Evolutionary conservation across 768 basidiomycete genomes (phyloP).

Genomic region (Cystofilobasidium ferigula): DNA sequence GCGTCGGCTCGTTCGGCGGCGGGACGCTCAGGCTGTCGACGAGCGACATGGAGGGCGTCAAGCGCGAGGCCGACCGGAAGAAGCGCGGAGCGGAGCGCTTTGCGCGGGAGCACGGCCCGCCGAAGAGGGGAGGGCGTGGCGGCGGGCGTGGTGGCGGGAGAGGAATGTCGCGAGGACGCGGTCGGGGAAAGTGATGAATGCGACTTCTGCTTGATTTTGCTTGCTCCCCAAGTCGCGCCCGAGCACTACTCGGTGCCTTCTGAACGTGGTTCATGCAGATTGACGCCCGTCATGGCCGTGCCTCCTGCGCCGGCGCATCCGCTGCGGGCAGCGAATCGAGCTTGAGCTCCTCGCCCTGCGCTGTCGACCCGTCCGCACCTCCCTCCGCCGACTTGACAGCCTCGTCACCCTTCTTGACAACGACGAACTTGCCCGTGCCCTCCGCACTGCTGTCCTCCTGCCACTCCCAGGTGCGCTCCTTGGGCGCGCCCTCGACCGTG

Average conservation of each 20-base stretch:
- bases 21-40: constrained; percentile 36
- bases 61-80: constrained; percentile 13
- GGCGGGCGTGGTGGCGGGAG: background rate
- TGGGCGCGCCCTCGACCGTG: background rate
- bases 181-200: background rate
- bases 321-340: too few relatives aligned
- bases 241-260: too few relatives aligned
- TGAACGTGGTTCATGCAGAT: too few relatives aligned
- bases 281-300: too few relatives aligned
- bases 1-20: constrained; percentile 35
- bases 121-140: background rate
- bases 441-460: background rate
- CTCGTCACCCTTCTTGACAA: too few relatives aligned
- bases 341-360: too few relatives aligned
- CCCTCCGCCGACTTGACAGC: too few relatives aligned
- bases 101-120: background rate
- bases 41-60: constrained; percentile 35
- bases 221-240: too few relatives aligned
- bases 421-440: constrained; percentile 8
- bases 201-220: too few relatives aligned
- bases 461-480: background rate
- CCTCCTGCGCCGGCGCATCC: background rate
- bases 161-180: background rate
- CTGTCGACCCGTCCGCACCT: too few relatives aligned
- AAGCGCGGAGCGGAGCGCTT: constrained; percentile 11